Conservation (phyloP, 176 grass and related monocot species). For the Hyparrhenia diplandra region DNA sequence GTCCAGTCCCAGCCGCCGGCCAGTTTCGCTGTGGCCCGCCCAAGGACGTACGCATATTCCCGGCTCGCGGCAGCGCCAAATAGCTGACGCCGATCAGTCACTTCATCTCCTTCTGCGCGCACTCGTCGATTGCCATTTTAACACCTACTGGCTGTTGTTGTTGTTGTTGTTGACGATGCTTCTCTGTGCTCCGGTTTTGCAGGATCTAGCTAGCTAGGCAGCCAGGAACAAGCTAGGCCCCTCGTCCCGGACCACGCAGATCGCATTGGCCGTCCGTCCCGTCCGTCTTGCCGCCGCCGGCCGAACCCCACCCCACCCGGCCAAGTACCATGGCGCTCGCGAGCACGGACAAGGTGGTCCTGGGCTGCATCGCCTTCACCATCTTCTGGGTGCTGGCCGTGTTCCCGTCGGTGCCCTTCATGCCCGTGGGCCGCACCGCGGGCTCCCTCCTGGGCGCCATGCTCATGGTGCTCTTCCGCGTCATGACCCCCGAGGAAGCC, state of each 20-base stretch:
- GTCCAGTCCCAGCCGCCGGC: too few species aligned
- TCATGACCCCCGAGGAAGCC: slow-evolving; percentile 65
- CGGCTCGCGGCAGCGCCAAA: not conserved
- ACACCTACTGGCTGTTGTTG: not conserved
- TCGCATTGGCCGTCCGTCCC: not conserved
- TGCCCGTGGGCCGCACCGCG: slow-evolving; percentile 87
- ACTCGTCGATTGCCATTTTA: not conserved
- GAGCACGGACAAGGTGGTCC: slow-evolving; percentile 62
- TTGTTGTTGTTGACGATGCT: not conserved
- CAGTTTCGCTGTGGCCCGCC: not conserved
- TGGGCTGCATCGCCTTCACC: slow-evolving; percentile 78
- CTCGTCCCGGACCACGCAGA: not conserved
- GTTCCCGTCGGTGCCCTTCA: slow-evolving; percentile 90
- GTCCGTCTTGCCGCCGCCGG: too few species aligned
- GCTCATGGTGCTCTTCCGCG: slow-evolving; percentile 91
- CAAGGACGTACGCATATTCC: not conserved
- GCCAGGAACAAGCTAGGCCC: not conserved
- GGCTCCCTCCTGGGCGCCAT: slow-evolving; percentile 88
- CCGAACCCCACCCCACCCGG: too few species aligned
- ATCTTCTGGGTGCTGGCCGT: slow-evolving; percentile 97
- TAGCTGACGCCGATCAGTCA: not conserved
- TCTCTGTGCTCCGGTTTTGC: slow-evolving; percentile 26
- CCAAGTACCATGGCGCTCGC: slow-evolving; percentile 57
- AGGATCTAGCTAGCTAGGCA: slow-evolving; percentile 33
- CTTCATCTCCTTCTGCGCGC: not conserved